Percentiles rank a stretch among this genome's conserved stretches.
Conservation (phyloP, 1,139 yeast genomes). For the Pichia sp. region DNA sequence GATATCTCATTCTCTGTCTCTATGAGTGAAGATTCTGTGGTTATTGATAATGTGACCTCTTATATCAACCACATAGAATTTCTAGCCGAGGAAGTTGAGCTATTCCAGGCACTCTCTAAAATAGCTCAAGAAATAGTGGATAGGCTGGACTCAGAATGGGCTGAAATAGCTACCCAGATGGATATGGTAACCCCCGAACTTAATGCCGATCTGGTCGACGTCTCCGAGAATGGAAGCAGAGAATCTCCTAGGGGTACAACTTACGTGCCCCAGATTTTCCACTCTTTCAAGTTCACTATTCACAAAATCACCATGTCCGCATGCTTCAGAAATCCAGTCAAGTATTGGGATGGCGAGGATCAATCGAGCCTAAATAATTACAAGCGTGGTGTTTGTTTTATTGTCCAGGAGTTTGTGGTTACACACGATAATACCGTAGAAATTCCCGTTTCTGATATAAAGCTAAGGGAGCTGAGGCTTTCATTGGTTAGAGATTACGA, state of each 20-base stretch:
- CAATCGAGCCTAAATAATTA: constrained; percentile 22
- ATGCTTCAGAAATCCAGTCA: constrained; percentile 24
- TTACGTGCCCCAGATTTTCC: constrained; percentile 13
- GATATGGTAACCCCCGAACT: not conserved
- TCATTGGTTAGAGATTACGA: constrained; percentile 19
- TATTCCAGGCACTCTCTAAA: constrained; percentile 16
- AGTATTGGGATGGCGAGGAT: constrained; percentile 23
- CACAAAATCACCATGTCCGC: constrained; percentile 17
- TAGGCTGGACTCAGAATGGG: not conserved
- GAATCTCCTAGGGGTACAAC: constrained; percentile 1
- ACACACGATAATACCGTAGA: constrained; percentile 12
- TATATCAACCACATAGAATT: constrained; percentile 16
- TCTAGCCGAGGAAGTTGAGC: constrained; percentile 13
- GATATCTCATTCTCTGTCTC: constrained; percentile 12
- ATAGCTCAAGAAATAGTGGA: constrained; percentile 6
- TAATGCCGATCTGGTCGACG: not conserved
- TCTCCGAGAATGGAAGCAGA: not conserved
- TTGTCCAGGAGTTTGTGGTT: constrained; percentile 2
- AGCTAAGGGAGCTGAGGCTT: constrained; percentile 6
- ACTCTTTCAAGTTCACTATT: constrained; percentile 12
- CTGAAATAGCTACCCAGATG: not conserved
- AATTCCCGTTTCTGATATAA: constrained; percentile 10
- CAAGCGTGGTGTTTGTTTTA: constrained; percentile 21
- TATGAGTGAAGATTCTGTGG: constrained; percentile 4
- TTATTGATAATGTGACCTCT: constrained; percentile 9